Conservation (phyloP, 2,329 filamentous ascomycete species). For the Pyricularia sp. region DNA sequence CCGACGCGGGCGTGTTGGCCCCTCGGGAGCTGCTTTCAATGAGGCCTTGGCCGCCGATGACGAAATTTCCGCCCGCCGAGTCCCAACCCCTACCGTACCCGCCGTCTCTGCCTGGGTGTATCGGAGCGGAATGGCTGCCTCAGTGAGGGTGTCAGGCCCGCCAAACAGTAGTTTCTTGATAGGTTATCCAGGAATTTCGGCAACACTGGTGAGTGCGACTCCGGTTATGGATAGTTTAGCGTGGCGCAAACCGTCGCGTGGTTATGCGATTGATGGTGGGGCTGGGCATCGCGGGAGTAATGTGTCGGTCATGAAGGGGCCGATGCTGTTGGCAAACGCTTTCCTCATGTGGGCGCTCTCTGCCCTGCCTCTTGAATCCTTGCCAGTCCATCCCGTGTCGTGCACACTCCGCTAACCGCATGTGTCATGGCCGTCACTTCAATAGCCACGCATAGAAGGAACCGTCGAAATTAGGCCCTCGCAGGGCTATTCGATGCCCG, state of each 20-base stretch:
- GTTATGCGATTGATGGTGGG: background rate
- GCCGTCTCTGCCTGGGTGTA: background rate
- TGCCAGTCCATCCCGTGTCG: background rate
- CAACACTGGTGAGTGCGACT: constrained; percentile 69
- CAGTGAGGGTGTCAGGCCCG: constrained; percentile 92
- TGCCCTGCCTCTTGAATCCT: background rate
- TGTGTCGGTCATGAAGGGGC: background rate
- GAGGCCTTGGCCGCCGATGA: constrained; percentile 3
- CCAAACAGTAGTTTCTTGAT: constrained; percentile 96
- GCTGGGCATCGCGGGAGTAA: background rate
- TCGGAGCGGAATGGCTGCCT: constrained; percentile 20
- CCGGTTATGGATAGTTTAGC: background rate
- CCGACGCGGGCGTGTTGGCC: background rate
- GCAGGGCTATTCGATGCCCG: constrained; percentile 76
- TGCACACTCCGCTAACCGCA: background rate
- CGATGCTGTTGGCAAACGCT: background rate
- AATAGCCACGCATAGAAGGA: constrained; percentile 87
- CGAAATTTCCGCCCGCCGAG: background rate
- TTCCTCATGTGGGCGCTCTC: background rate
- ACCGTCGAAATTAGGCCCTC: constrained; percentile 93
- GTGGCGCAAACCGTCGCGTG: constrained; percentile 5
- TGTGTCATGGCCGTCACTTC: background rate
- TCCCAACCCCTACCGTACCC: background rate
- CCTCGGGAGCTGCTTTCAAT: constrained; percentile 1
- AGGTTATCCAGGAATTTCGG: constrained; percentile 95